phyloP scores from a whole-genome alignment of 768 basidiomycete genomes.

The Sarcodon sp. region DNA sequence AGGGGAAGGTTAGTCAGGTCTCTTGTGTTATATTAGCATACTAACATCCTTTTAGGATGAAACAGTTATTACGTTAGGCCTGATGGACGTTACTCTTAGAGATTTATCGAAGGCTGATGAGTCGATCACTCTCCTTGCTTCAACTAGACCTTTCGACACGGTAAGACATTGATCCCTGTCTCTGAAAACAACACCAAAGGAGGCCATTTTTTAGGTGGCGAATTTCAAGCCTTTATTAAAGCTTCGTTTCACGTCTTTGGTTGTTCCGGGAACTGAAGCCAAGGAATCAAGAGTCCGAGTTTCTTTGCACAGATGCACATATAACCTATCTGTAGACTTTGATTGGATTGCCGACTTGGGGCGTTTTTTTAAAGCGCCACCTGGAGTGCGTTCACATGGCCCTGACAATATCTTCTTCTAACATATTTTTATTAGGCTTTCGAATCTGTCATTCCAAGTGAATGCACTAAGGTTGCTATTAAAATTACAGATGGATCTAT shows the following conservation, averaged over 20 bases:
- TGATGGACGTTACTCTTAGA: constrained; percentile 47
- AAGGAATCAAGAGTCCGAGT: constrained; percentile 72
- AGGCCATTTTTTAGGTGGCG: constrained; percentile 9
- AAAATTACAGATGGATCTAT: constrained; percentile 56
- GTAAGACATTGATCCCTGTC: constrained; percentile 25
- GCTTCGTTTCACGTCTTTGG: constrained; percentile 52
- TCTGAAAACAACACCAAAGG: background rate
- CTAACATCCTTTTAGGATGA: constrained; percentile 39
- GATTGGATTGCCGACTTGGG: constrained; percentile 49
- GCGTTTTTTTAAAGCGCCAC: constrained; percentile 67
- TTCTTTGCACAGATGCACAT: constrained; percentile 50
- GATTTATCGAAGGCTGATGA: constrained; percentile 28
- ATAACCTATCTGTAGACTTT: constrained; percentile 47
- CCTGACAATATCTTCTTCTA: background rate
- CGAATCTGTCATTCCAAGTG: constrained; percentile 85
- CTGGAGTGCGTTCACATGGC: constrained; percentile 48
- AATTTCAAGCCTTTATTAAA: constrained; percentile 40
- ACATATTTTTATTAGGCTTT: constrained; percentile 45
- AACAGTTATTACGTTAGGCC: constrained; percentile 46
- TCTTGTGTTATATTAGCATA: background rate
- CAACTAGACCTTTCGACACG: constrained; percentile 44
- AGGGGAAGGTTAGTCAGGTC: constrained; percentile 44
- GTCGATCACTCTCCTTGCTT: constrained; percentile 28
- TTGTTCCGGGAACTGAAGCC: constrained; percentile 42
- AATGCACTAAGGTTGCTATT: constrained; percentile 63